Percentiles rank a stretch among this genome's conserved stretches.
These are phyloP conservation scores for Neonectria sp. DNA, from an alignment of 2,329 filamentous ascomycete species.

Conservation along the genomic window DNA sequence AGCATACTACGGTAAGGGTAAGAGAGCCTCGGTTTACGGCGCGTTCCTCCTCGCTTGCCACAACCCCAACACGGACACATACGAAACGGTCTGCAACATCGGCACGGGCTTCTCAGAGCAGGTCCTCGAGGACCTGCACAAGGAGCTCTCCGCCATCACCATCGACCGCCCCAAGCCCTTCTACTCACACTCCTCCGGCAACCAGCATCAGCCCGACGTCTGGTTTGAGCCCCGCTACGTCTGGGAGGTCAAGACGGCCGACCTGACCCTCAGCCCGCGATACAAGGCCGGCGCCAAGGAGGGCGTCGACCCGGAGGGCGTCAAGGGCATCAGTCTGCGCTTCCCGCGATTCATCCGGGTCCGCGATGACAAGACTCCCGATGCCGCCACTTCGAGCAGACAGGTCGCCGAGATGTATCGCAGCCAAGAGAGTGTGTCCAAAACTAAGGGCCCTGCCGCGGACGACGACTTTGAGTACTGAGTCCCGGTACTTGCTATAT, in stretches of 20 bases:
- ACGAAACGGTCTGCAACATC: conserved; percentile 98
- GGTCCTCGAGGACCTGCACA: conserved; percentile 90
- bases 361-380: conserved; percentile 95
- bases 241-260: conserved; percentile 98
- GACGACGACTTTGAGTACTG: conserved; percentile 99
- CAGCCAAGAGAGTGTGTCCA: conserved; percentile 91
- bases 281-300: conserved; percentile 94
- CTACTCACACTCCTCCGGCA: conserved; percentile 86
- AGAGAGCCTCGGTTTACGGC: conserved; percentile 95
- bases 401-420: conserved; percentile 98
- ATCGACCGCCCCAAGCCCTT: conserved; percentile 96
- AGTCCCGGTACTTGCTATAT: neutral
- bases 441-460: conserved; percentile 87
- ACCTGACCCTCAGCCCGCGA: conserved; percentile 90
- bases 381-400: conserved; percentile 86
- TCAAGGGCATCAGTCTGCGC: conserved; percentile 86
- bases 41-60: conserved; percentile 97
- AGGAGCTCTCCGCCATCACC: conserved; percentile 79
- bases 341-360: conserved; percentile 95
- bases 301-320: conserved; percentile 79
- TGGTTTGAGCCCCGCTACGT: conserved; percentile 97
- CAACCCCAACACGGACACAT: conserved; percentile 83
- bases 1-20: conserved; percentile 94
- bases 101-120: conserved; percentile 97
- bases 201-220: conserved; percentile 96